Conservation (phyloP, 2,329 filamentous ascomycete species). For the Sporothrix protearum region DNA sequence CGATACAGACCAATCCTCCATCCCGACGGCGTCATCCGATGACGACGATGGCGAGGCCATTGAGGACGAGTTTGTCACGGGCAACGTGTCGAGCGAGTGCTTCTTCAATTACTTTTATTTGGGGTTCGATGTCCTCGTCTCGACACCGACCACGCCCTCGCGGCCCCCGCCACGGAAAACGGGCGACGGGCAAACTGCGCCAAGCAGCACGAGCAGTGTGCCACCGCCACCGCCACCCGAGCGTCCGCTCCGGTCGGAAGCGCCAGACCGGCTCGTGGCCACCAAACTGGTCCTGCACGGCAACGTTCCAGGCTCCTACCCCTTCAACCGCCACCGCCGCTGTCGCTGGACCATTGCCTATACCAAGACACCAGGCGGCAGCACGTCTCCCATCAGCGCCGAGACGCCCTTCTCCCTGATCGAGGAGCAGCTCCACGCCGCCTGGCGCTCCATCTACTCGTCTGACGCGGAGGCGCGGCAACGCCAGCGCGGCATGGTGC, state of each 20-base stretch:
- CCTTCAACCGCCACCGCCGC: conserved; percentile 90
- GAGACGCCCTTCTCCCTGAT: conserved; percentile 76
- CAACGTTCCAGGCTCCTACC: conserved; percentile 92
- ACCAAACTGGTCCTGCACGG: conserved; percentile 92
- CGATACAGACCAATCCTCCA: conserved; percentile 73
- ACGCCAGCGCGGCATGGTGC: conserved; percentile 71
- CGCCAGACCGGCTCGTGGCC: conserved; percentile 68
- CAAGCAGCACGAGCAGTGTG: too few relatives aligned
- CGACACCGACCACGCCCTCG: conserved; percentile 64
- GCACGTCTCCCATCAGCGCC: conserved; percentile 53
- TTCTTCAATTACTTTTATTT: conserved; percentile 98
- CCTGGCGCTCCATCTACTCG: conserved; percentile 66
- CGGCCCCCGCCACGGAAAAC: conserved; percentile 55
- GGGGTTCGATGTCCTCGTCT: conserved; percentile 91
- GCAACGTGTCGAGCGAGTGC: conserved; percentile 64
- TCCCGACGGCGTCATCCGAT: conserved; percentile 66
- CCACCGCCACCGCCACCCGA: conserved; percentile 31
- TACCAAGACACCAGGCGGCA: conserved; percentile 39
- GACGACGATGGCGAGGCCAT: conserved; percentile 57
- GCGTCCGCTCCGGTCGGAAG: conserved; percentile 40
- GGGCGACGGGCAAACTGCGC: conserved; percentile 29
- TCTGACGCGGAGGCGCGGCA: conserved; percentile 50
- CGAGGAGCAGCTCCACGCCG: conserved; percentile 62
- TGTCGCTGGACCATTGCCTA: conserved; percentile 79
- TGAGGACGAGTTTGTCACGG: conserved; percentile 50